These are phyloP conservation scores for Harrya chromipes DNA, from an alignment of 768 basidiomycete species.

Conservation along the genomic window DNA sequence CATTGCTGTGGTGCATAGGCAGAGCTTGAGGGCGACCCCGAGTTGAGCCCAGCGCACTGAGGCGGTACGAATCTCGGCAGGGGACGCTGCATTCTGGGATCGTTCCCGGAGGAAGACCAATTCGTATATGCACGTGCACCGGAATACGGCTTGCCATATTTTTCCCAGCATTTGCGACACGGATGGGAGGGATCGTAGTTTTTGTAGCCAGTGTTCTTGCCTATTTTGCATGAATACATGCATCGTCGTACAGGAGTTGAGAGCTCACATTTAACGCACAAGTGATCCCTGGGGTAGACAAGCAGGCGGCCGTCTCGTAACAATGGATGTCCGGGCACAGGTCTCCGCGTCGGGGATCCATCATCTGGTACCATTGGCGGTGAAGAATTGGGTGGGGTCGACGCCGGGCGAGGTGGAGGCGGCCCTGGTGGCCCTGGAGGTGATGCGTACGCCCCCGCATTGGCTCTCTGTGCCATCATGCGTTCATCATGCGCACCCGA, in stretches of 20 bases:
- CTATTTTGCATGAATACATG: conserved; percentile 34
- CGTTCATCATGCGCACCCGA: conserved; percentile 25
- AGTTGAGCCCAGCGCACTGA: conserved; percentile 9
- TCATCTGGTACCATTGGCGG: conserved; percentile 38
- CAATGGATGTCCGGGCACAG: conserved; percentile 66
- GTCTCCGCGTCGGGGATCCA: conserved; percentile 58
- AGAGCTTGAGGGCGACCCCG: neutral
- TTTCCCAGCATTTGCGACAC: conserved; percentile 73
- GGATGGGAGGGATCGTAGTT: conserved; percentile 61
- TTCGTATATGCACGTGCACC: conserved; percentile 58
- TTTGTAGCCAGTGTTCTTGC: conserved; percentile 75
- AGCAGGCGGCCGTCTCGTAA: conserved; percentile 58
- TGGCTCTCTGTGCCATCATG: conserved; percentile 10
- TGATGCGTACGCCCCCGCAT: conserved; percentile 18
- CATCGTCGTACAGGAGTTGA: no score
- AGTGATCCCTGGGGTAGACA: conserved; percentile 62
- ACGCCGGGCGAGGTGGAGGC: conserved; percentile 7
- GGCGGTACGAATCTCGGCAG: conserved; percentile 25
- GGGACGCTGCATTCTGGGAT: conserved; percentile 29
- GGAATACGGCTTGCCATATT: conserved; percentile 57
- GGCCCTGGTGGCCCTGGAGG: conserved; percentile 8
- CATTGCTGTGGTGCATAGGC: neutral
- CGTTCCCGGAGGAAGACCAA: conserved; percentile 29
- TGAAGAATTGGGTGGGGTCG: conserved; percentile 14
- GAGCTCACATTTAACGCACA: conserved; percentile 65